These are phyloP conservation scores for Zopfochytrium polystomum DNA, from an alignment of 371 early-diverging fungal genomes.

Conservation along the genomic window DNA sequence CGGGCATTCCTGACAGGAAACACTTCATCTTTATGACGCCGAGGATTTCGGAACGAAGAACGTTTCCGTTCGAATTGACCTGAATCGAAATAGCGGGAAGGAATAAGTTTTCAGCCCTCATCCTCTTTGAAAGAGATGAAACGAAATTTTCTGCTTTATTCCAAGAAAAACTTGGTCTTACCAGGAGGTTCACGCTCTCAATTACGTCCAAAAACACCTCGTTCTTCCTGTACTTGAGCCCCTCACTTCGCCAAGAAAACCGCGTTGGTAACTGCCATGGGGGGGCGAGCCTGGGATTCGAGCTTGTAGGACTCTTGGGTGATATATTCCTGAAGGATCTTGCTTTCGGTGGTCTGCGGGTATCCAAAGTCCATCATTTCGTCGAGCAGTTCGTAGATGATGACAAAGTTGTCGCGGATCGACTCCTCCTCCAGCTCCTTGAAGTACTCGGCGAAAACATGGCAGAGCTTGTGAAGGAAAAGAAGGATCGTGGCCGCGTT, in stretches of 20 bases:
- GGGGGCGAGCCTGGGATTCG: conserved; percentile 77
- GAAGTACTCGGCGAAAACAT: conserved; percentile 95
- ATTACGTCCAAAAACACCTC: conserved; percentile 98
- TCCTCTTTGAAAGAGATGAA: neutral
- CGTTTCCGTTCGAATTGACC: conserved; percentile 91
- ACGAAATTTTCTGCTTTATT: conserved; percentile 2
- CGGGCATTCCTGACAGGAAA: conserved; percentile 98
- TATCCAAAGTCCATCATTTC: conserved; percentile 99
- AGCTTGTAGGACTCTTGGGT: conserved; percentile 96
- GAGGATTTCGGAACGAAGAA: conserved; percentile 90
- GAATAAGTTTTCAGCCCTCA: neutral
- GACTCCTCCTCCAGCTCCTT: conserved; percentile 97
- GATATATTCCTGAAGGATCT: conserved; percentile 96
- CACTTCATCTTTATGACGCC: conserved; percentile 96
- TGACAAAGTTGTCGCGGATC: conserved; percentile 91
- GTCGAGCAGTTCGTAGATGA: conserved; percentile 96
- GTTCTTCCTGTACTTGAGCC: conserved; percentile 95
- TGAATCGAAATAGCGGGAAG: too few relatives aligned
- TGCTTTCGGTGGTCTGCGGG: conserved; percentile 96
- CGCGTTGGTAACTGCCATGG: conserved; percentile 96
- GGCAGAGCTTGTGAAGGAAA: conserved; percentile 88
- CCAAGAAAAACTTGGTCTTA: conserved; percentile 34
- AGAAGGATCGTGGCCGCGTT: conserved; percentile 93
- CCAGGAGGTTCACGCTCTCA: conserved; percentile 94
- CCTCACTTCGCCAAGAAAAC: conserved; percentile 98